These are phyloP conservation scores for Mortierella sp. DNA, from an alignment of 371 early-diverging fungal species.

Conservation along the genomic window DNA sequence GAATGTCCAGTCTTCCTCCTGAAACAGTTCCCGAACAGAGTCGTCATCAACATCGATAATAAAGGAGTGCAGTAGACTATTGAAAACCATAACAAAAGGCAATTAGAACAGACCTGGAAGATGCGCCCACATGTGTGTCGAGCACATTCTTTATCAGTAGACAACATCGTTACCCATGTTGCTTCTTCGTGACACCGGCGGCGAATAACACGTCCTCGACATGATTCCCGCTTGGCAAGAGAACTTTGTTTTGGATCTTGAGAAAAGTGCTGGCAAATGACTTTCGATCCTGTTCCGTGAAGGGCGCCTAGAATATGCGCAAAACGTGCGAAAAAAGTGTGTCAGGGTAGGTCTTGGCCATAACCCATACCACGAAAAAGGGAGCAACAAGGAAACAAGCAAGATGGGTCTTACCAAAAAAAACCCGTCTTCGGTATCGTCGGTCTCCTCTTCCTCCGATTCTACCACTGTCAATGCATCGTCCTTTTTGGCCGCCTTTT, in stretches of 20 bases:
- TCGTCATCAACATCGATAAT: conserved; percentile 18
- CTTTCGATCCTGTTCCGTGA: neutral
- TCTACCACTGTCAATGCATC: too few relatives aligned
- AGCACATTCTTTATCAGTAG: neutral
- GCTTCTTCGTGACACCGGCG: neutral
- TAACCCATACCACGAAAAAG: too few relatives aligned
- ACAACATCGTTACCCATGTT: conserved; percentile 8
- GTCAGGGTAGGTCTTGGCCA: too few relatives aligned
- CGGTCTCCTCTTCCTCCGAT: too few relatives aligned
- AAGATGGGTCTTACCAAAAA: too few relatives aligned
- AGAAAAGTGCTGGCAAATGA: neutral
- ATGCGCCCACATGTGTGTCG: neutral
- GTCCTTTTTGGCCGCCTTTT: too few relatives aligned
- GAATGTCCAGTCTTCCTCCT: conserved; percentile 8
- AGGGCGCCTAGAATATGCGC: neutral
- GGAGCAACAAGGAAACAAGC: too few relatives aligned
- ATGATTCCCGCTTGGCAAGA: conserved; percentile 14
- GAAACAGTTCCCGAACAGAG: neutral
- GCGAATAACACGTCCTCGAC: conserved; percentile 18
- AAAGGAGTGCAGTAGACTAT: conserved; percentile 22
- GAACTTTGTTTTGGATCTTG: neutral
- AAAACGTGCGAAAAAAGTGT: too few relatives aligned
- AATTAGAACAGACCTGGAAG: neutral
- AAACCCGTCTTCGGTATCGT: too few relatives aligned
- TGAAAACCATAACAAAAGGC: neutral